A percentile compares a stretch with the other conserved stretches of the same genome.
Evolutionary conservation across 192 early-diverging fungal genomes (phyloP).

Genomic region (Backusella psychrophila): DNA sequence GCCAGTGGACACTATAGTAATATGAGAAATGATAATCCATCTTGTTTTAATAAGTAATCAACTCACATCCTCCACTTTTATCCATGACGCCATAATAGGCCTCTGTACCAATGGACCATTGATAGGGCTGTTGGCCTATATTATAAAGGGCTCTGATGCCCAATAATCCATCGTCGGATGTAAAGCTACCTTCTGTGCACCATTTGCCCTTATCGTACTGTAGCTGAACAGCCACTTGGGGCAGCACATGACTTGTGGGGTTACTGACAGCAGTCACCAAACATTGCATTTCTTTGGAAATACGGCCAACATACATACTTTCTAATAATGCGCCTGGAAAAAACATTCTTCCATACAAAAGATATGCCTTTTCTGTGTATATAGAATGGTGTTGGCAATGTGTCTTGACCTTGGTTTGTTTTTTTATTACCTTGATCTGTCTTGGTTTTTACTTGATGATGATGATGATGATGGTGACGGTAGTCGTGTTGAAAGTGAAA

Average conservation of each 20-base stretch:
- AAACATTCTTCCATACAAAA: constrained; percentile 74
- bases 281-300: constrained; percentile 54
- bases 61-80: constrained; percentile 82
- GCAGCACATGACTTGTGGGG: constrained; percentile 28
- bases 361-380: constrained; percentile 37
- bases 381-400: neutral
- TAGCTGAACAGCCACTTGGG: constrained; percentile 58
- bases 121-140: constrained; percentile 51
- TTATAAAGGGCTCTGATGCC: constrained; percentile 80
- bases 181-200: constrained; percentile 75
- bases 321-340: constrained; percentile 67
- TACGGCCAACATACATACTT: constrained; percentile 53
- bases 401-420: too few relatives aligned
- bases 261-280: constrained; percentile 63
- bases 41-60: too few relatives aligned
- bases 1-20: constrained; percentile 58
- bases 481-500: constrained; percentile 39
- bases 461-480: neutral
- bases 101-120: constrained; percentile 69
- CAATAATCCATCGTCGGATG: constrained; percentile 73
- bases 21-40: too few relatives aligned
- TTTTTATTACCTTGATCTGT: neutral
- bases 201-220: constrained; percentile 70
- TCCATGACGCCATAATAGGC: constrained; percentile 76
- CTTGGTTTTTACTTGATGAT: neutral